Evolutionary conservation across 371 early-diverging fungal species (phyloP), one percentile per base, ranked within the genome.

Genomic region (Mortierella sp.): DNA sequence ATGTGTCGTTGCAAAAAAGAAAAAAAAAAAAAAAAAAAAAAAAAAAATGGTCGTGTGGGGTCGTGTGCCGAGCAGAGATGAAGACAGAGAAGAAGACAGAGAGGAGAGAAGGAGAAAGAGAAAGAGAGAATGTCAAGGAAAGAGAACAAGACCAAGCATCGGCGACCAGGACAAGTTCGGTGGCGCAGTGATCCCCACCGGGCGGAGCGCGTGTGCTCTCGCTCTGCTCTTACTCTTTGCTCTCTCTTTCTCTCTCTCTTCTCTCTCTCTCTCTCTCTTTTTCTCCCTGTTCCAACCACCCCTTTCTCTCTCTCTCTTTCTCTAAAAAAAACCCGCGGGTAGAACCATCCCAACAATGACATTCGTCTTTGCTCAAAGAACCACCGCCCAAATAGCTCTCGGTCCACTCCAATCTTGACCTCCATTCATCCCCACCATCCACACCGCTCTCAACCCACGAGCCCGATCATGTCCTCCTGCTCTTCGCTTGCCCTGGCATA

Each of bases 361-460:
- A 37, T 37, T 9, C 9, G 37, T 37, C 37, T 9, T 37, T 37
- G 37, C 37, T 9, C 9, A 37, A 37, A 37, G 37, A 5, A 9
- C 37, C 9, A 9, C 9, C 37, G 9, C 9, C 37, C 37, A 5
- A 5, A 9, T 30, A 26, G 57, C 26, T 57, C 57, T 28, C 57
- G 28, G 29, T 29, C 57, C 4, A 29, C 30, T 16, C 74, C 74
- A n/a, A 37, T 37, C 37, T 37, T 37, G 37, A 37, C 9, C 37
- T 9, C 3, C 37, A 37, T 9, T 9, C 37, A 37, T 37, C 37
- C 37, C 9, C 37, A 37, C 9, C 37, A 9, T 9, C 37, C 9
- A 9, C 37, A 3, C 37, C 9, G 37, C 37, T 37, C 37, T 9
- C 37, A 37, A 3, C 37, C 37, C 9, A 37, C 37, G 37, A 3